Base-by-base conservation (phyloP, 78 protist species). In the Protostelium mycophagum region DNA sequence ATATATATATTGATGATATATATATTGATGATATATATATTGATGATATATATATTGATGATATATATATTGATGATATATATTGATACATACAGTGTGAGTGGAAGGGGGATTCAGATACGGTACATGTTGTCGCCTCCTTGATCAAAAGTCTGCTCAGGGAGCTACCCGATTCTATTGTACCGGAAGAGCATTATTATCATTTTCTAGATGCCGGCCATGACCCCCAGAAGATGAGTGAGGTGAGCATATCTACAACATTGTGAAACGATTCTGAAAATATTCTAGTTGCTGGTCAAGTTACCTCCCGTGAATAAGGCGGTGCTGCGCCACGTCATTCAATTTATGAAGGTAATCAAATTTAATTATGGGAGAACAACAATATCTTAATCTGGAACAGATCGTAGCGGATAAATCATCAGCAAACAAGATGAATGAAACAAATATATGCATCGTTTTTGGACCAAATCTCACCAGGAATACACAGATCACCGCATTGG, bases 381-480 rank as follows among this genome's bases (percentile, higher is more conserved):
- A n/a, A n/a, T 25, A 51, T 25, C 31, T 51, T 51, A 16, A 51
- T 16, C 16, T 16, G 73, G 5, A 25, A 16, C 16, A 51, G 73
- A 51, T 51, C 73, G 16, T 51, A 5, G 73, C 73, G 16, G 73
- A 51, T 25, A 51, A 51, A 51, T 51, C 73, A 25, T 51, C 73
- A 5, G 73, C 16, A 5, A 92, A 92, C 39, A 92, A 92, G 37
- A 92, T 92, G 94, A 89, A 5, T 35, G 86, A 89, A 28, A 83
- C 91, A n/a, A 92, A 92, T 37, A 35, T 92, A 0, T 86, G 92
- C 83, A 92, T 92, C 39, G 94, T 92, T n/a, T 89, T 92, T 35
- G 91, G 90, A 28, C 94, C 94, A 29, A 92, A 92, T 73, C 87
- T 92, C 73, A 16, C 16, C 73, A 51, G 73, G 73, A 51, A 16